Conservation (phyloP, 1,284 basidiomycete genomes). For the Pterula multifida region DNA sequence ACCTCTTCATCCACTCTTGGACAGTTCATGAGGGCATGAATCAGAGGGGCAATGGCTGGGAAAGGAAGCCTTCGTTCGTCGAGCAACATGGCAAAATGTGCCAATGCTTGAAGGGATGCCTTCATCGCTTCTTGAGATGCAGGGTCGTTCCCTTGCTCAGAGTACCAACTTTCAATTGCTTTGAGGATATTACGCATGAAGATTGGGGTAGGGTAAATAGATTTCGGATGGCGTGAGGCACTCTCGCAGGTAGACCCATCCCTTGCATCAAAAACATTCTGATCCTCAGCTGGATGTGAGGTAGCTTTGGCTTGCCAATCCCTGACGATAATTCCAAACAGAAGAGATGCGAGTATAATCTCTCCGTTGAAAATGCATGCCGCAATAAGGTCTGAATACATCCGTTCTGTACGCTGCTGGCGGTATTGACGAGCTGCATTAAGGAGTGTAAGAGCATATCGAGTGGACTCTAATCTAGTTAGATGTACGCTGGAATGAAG, state of each 20-base stretch:
- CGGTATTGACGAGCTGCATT: conserved; percentile 39
- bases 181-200: conserved; percentile 12
- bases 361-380: conserved; percentile 65
- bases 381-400: conserved; percentile 49
- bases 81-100: conserved; percentile 40
- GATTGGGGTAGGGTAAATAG: not conserved
- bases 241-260: not conserved
- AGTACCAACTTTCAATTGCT: conserved; percentile 12
- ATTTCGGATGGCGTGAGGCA: not conserved
- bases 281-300: not conserved
- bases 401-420: conserved; percentile 38
- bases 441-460: conserved; percentile 41
- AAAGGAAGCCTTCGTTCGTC: conserved; percentile 36
- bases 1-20: conserved; percentile 33
- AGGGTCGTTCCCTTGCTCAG: conserved; percentile 9
- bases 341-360: conserved; percentile 54
- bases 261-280: not conserved
- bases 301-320: conserved; percentile 35
- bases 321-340: conserved; percentile 54
- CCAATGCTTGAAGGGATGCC: conserved; percentile 43
- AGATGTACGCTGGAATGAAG: conserved; percentile 17
- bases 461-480: conserved; percentile 23
- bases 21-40: conserved; percentile 36
- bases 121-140: conserved; percentile 12
- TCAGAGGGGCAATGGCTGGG: conserved; percentile 27